Base-by-base conservation (phyloP, 441 rosid species). In the Lepidium campestre region DNA sequence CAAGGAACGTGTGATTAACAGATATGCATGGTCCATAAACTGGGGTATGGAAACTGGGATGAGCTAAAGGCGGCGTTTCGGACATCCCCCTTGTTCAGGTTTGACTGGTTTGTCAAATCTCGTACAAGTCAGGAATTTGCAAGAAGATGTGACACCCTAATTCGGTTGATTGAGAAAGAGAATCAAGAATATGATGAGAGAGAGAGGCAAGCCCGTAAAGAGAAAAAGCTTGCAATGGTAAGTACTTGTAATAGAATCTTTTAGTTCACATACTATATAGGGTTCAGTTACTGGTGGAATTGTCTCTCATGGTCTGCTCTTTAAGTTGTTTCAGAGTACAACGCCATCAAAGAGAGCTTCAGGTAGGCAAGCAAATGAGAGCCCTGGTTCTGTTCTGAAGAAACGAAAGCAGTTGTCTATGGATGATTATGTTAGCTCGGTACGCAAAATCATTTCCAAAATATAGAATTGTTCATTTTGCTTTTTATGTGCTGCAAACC, bases 41-140 rank as follows among this genome's bases (percentile, higher is more conserved):
- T 95, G 77, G 98, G 99, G 10, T 92, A 95, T 77, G 99, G 99
- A 68, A 92, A 95, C 63, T 95, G 99, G 97, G 99, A 95, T 64
- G 99, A 95, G 76, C 86, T 95, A 58, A 95, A 95, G 82, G 83
- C 91, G 0, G 96, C 87, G 44, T 92, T 95, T 72, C 88, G 91
- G 29, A 89, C 92, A 13, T 92, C 97, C 5, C 77, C 95, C 17
- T 66, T 83, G 76, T 95, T 95, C 72, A 90, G 89, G 22, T 92
- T 95, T 82, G 99, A 92, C 74, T 92, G 98, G 99, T 95, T 84
- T 79, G 96, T 90, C 60, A 95, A 95, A 80, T 92, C 98, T 15
- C 95, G 98, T 44, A 83, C 97, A 18, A 82, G 88, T 48, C 99
- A 88, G 53, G 99, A 95, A 82, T 88, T 95, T 19, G 97, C 97